Evolutionary conservation across 225 moss, liverwort and hornwort species (phyloP).

Genomic region (Pleurozium schreberi): DNA sequence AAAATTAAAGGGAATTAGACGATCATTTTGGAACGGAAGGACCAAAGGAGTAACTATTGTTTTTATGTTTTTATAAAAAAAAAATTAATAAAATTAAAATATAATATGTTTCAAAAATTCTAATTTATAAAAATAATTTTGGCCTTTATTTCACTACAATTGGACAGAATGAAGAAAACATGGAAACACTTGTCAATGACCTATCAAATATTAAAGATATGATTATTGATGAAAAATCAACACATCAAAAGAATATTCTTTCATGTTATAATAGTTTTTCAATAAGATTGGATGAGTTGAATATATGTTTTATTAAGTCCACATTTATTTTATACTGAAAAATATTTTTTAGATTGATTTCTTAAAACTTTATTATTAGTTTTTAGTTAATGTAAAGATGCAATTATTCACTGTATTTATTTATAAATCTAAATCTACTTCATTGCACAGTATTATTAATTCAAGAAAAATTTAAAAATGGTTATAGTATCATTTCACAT

Average conservation of each 20-base stretch:
- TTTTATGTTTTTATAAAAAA: no score
- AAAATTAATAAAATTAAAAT: neutral
- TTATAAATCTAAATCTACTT: neutral
- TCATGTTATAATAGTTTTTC: neutral
- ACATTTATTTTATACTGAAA: no score
- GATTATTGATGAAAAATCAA: neutral
- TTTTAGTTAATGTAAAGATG: neutral
- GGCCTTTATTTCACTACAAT: neutral
- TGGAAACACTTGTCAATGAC: neutral
- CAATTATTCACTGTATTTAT: neutral
- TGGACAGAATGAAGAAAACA: neutral
- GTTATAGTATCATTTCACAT: no score
- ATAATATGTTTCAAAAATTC: neutral
- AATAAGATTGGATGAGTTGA: neutral
- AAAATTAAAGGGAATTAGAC: neutral
- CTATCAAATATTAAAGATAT: neutral
- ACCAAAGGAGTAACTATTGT: no score
- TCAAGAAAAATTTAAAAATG: no score
- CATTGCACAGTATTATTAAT: no score
- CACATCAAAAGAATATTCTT: neutral
- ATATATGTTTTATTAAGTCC: neutral
- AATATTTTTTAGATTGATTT: neutral
- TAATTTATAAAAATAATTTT: no score
- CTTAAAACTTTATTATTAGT: neutral
- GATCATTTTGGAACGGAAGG: no score